Evolutionary conservation across 768 basidiomycete species (phyloP), one percentile per base, ranked within the genome.

Genomic region (Tephrocybe sp.): DNA sequence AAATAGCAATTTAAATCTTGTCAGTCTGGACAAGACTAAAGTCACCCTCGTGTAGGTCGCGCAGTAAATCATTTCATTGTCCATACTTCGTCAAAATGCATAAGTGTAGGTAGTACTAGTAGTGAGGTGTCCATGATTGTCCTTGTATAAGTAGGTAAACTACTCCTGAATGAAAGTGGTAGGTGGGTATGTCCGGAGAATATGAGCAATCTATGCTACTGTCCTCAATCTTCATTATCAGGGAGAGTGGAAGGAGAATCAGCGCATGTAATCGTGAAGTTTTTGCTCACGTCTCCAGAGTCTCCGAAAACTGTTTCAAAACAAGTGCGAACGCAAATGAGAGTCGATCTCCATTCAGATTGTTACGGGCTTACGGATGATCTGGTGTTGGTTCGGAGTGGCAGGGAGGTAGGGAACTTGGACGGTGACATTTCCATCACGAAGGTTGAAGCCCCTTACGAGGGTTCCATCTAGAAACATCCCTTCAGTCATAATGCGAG

Each of bases 251-350:
- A n/a, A n/a, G n/a, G n/a, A n/a, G n/a, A n/a, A n/a, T n/a, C n/a
- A n/a, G n/a, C 38, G 36, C 48, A 40, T 27, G 34, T 45, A 52
- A 77, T 69, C 16, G 63, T 64, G 63, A 77, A 77, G 12, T 50
- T 47, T 7, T 64, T 64, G 55, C 74, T 75, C 47, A 59, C 58
- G 60, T 78, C 71, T 34, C 75, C 76, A 26, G 78, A 78, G 56
- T 78, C 74, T 16, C 78, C 77, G 48, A 76, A 76, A 42, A 78
- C 78, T 78, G 38, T n/a, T n/a, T n/a, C 5, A 9, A 4, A 36
- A 25, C n/a, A 36, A 11, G 12, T 9, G 43, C 40, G 11, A 46
- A 21, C 26, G 49, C 36, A 44, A 35, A 34, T 22, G 21, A 28
- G 28, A 24, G 6, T 7, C 13, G 16, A 34, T 5, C 16, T 34